Evolutionary conservation across 1,284 basidiomycete species (phyloP), one percentile per base, ranked within the genome.

Genomic region (Waitea zeae): DNA sequence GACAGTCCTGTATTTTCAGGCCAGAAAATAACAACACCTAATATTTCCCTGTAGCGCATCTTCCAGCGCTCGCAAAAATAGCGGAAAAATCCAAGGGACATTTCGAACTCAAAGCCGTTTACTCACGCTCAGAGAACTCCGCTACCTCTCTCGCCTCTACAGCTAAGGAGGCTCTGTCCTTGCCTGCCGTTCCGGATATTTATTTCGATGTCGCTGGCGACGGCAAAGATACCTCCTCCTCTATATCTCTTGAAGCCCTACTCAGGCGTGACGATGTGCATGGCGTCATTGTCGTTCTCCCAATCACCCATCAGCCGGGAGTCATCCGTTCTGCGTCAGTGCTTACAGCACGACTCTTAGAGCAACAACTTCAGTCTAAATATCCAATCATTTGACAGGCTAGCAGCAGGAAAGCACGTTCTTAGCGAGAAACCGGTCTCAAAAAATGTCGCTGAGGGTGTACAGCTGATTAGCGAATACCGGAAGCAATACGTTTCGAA

Each of bases 341-440:
- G n/a, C n/a, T n/a, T n/a, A n/a, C n/a, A n/a, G n/a, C n/a, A n/a
- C n/a, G n/a, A n/a, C n/a, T n/a, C n/a, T n/a, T n/a, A n/a, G n/a
- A n/a, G n/a, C n/a, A n/a, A n/a, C n/a, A n/a, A n/a, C n/a, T n/a
- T n/a, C n/a, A n/a, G n/a, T n/a, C n/a, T n/a, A n/a, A n/a, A n/a
- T n/a, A n/a, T n/a, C n/a, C n/a, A n/a, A n/a, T n/a, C n/a, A n/a
- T n/a, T n/a, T n/a, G n/a, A n/a, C n/a, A n/a, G n/a, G n/a, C 55
- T 78, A 27, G 61, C 57, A 9, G 76, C 79, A 0, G 82, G 84
- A 15, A 90, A 90, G 55, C 80, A 88, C 46, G 83, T 90, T 33
- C 51, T 90, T 37, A 79, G 75, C 51, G 79, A 88, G 61, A 90
- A 90, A 48, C 87, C 87, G 4, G 62, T 89, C n/a, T 81, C 72